Conservation (phyloP, 306 rosid species). For the Prunus armeniaca region DNA sequence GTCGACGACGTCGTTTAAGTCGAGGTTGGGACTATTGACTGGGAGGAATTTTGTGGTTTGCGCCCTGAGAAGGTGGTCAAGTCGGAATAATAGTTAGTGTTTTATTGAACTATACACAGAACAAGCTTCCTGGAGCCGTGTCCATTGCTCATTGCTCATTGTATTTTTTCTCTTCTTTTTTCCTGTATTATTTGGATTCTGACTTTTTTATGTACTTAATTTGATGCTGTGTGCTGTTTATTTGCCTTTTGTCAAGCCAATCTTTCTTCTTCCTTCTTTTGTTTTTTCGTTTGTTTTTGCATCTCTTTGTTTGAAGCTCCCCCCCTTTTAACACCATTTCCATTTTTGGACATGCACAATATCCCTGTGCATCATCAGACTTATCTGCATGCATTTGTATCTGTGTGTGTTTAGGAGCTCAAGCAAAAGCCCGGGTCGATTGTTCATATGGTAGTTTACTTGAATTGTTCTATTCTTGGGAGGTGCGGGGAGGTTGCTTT, state of each 20-base stretch:
- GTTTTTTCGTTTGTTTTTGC: constrained; percentile 2
- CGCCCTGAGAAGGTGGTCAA: constrained; percentile 80
- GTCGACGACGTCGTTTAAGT: constrained; percentile 54
- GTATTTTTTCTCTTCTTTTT: constrained; percentile 4
- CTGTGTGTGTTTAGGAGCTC: too few species aligned
- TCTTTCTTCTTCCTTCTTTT: constrained; percentile 32
- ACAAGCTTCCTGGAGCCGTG: not conserved
- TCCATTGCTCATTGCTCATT: constrained; percentile 23
- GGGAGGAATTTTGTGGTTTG: constrained; percentile 71
- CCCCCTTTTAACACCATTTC: not conserved
- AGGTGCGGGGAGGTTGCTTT: too few species aligned
- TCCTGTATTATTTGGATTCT: constrained; percentile 50
- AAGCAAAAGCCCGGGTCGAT: too few species aligned
- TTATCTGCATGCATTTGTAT: too few species aligned
- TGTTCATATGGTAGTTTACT: too few species aligned
- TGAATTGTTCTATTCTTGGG: too few species aligned
- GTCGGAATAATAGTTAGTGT: constrained; percentile 44
- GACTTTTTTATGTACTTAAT: constrained; percentile 37
- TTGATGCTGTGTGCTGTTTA: constrained; percentile 57
- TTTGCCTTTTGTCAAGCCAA: constrained; percentile 45
- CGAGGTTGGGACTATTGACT: constrained; percentile 69
- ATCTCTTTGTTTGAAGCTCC: constrained; percentile 5
- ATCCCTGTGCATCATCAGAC: too few species aligned
- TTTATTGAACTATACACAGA: not conserved
- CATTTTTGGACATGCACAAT: not conserved